Conservation (phyloP, 768 basidiomycete genomes). For the Boletellus ananas region DNA sequence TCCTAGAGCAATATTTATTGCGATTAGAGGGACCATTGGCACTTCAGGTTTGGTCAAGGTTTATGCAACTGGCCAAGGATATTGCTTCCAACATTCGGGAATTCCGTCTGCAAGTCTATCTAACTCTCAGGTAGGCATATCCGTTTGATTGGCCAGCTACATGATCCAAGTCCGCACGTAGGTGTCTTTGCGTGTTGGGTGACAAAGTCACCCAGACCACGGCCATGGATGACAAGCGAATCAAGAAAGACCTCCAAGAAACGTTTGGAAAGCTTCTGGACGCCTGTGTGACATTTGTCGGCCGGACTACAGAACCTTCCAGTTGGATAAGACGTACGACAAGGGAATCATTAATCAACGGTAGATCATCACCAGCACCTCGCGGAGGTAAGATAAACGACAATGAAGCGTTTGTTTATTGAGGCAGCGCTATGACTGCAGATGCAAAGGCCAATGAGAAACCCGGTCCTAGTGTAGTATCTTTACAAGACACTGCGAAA, state of each 20-base stretch:
- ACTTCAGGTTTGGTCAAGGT: slow-evolving; percentile 86
- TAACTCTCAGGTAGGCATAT: slow-evolving; percentile 59
- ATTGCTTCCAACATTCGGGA: slow-evolving; percentile 60
- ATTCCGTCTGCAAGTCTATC: slow-evolving; percentile 68
- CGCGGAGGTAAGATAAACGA: slow-evolving; percentile 42
- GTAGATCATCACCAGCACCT: slow-evolving; percentile 66
- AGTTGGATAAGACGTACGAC: slow-evolving; percentile 74
- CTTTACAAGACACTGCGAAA: slow-evolving; percentile 33
- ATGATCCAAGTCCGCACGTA: slow-evolving; percentile 28
- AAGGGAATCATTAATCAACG: slow-evolving; percentile 64
- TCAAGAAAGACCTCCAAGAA: slow-evolving; percentile 92
- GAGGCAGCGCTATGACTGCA: slow-evolving; percentile 13
- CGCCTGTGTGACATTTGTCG: slow-evolving; percentile 66
- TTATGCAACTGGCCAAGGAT: slow-evolving; percentile 76
- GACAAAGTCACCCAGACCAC: slow-evolving; percentile 87
- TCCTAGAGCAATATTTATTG: slow-evolving; percentile 81
- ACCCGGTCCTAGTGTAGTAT: slow-evolving; percentile 40
- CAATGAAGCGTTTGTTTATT: neutral
- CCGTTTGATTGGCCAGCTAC: neutral
- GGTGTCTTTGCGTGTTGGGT: slow-evolving; percentile 73
- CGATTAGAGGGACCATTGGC: slow-evolving; percentile 88
- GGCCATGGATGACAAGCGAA: slow-evolving; percentile 83
- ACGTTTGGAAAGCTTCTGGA: slow-evolving; percentile 84
- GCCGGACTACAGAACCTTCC: slow-evolving; percentile 67
- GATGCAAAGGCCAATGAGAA: slow-evolving; percentile 64